Conservation (phyloP, 805 yeast species). For the Helenozyma rhizophorensis region DNA sequence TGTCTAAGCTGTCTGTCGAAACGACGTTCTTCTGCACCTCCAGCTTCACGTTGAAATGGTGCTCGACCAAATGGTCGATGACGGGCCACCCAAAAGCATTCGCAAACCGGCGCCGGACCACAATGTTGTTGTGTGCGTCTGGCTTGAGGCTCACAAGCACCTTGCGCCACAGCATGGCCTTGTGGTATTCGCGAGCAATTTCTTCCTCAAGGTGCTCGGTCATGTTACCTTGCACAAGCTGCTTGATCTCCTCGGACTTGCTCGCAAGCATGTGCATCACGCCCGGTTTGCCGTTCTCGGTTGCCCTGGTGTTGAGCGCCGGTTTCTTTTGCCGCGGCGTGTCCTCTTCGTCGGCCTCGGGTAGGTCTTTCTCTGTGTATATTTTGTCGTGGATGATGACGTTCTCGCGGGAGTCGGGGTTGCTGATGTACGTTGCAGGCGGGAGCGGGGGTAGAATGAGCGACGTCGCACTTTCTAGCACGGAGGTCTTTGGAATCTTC, state of each 20-base stretch:
- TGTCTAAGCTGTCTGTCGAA: slow-evolving; percentile 10
- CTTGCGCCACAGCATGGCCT: slow-evolving; percentile 82
- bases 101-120: slow-evolving; percentile 82
- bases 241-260: slow-evolving; percentile 15
- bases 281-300: slow-evolving; percentile 6
- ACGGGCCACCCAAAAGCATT: slow-evolving; percentile 97
- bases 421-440: slow-evolving; percentile 54
- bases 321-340: background rate
- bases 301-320: background rate
- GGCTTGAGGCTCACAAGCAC: slow-evolving; percentile 82
- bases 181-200: slow-evolving; percentile 87
- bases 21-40: slow-evolving; percentile 7
- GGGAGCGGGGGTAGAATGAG: slow-evolving; percentile 82
- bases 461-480: slow-evolving; percentile 73
- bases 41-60: slow-evolving; percentile 46
- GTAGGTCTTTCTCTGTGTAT: slow-evolving; percentile 57
- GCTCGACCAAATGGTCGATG: slow-evolving; percentile 69
- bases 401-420: slow-evolving; percentile 61
- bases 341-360: slow-evolving; percentile 4
- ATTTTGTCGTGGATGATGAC: slow-evolving; percentile 79
- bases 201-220: slow-evolving; percentile 60
- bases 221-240: slow-evolving; percentile 13
- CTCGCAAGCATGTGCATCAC: slow-evolving; percentile 13
- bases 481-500: slow-evolving; percentile 63
- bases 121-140: slow-evolving; percentile 92